Percentiles rank a stretch among this genome's conserved stretches.
These are phyloP conservation scores for Lablab purpureus DNA, from an alignment of 306 rosid species.

Conservation along the genomic window DNA sequence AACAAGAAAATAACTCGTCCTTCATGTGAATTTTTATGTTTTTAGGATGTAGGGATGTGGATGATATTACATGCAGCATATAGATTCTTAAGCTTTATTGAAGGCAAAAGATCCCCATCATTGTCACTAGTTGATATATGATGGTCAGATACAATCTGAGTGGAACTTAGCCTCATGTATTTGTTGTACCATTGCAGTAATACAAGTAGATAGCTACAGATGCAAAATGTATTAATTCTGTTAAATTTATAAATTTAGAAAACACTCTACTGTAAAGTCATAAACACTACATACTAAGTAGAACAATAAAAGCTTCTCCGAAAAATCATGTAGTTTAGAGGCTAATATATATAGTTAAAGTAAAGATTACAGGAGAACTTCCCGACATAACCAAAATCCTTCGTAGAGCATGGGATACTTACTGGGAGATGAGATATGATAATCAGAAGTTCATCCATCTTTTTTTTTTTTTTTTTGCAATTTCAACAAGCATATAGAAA, in stretches of 20 bases:
- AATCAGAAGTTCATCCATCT: background rate
- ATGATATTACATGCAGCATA: constrained; percentile 56
- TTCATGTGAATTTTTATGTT: background rate
- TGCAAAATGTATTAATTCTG: constrained; percentile 44
- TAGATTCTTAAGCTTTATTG: constrained; percentile 61
- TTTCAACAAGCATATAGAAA: constrained; percentile 24
- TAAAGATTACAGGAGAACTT: background rate
- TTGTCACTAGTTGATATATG: constrained; percentile 49
- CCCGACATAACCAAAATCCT: constrained; percentile 6
- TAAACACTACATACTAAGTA: background rate
- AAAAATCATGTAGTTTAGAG: background rate
- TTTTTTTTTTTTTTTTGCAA: background rate
- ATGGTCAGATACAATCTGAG: constrained; percentile 51
- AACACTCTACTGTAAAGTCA: constrained; percentile 22
- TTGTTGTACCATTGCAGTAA: constrained; percentile 39
- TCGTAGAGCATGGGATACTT: constrained; percentile 9
- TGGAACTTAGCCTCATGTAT: constrained; percentile 46
- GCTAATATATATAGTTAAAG: background rate
- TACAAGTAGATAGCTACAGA: constrained; percentile 49
- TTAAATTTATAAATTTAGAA: constrained; percentile 42
- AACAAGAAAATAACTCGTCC: background rate
- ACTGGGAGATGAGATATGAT: background rate
- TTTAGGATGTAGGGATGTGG: constrained; percentile 41
- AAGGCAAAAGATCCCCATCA: constrained; percentile 49
- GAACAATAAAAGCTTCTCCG: background rate